phyloP scores from a whole-genome alignment of 495 filamentous ascomycete genomes.

The Penicillium coffeae region DNA sequence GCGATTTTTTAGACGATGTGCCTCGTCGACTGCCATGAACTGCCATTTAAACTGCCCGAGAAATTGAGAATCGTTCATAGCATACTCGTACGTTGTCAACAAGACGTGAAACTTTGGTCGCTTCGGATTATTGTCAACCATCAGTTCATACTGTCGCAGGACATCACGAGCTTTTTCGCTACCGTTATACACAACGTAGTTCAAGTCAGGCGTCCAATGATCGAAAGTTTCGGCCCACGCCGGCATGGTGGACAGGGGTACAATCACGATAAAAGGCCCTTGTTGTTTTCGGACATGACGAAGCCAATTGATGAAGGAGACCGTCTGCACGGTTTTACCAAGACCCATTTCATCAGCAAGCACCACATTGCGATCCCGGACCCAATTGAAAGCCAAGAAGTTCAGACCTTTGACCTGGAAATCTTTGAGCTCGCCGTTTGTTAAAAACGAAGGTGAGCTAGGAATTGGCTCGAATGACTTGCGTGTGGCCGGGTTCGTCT shows the following conservation, averaged over 20 bases:
- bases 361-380: slow-evolving; percentile 85
- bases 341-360: slow-evolving; percentile 98
- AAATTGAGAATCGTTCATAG: slow-evolving; percentile 72
- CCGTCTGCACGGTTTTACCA: slow-evolving; percentile 97
- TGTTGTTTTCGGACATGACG: slow-evolving; percentile 87
- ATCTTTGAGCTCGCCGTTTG: slow-evolving; percentile 79
- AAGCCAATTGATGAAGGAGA: slow-evolving; percentile 95
- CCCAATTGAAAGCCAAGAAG: slow-evolving; percentile 94
- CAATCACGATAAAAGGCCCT: slow-evolving; percentile 92
- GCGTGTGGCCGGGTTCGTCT: slow-evolving; percentile 71
- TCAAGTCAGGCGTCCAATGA: slow-evolving; percentile 90
- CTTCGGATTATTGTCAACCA: slow-evolving; percentile 75
- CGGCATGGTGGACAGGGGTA: slow-evolving; percentile 91
- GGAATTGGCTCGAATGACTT: slow-evolving; percentile 65
- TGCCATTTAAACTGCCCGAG: slow-evolving; percentile 92
- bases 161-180: slow-evolving; percentile 75
- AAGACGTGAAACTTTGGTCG: slow-evolving; percentile 92
- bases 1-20: slow-evolving; percentile 93
- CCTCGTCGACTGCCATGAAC: slow-evolving; percentile 93
- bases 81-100: slow-evolving; percentile 94
- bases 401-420: slow-evolving; percentile 95
- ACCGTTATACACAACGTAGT: slow-evolving; percentile 95
- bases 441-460: slow-evolving; percentile 79
- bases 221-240: slow-evolving; percentile 98
- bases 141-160: slow-evolving; percentile 82